These are phyloP conservation scores for Pseudomassariella vexata DNA, from an alignment of 2,329 filamentous ascomycete species.

Conservation along the genomic window DNA sequence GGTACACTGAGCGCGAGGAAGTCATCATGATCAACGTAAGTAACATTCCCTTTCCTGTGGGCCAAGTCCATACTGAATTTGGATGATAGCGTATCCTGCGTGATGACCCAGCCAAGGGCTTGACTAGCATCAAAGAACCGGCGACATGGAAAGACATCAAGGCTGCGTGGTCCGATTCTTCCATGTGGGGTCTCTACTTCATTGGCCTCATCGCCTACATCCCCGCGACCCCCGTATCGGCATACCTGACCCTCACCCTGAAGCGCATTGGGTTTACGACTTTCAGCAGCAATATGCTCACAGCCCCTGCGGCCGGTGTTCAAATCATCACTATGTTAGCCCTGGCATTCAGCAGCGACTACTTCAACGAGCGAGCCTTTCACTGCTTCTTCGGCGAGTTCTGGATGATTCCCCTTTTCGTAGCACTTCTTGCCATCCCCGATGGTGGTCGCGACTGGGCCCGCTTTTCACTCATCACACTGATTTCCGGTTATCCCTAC, in stretches of 20 bases:
- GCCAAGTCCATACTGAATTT: conserved; percentile 5
- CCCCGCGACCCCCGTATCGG: conserved; percentile 38
- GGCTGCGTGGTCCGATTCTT: conserved; percentile 36
- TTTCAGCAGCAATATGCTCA: conserved; percentile 57
- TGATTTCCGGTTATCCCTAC: conserved; percentile 52
- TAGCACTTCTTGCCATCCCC: conserved; percentile 44
- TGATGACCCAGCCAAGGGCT: conserved; percentile 46
- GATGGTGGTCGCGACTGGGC: conserved; percentile 43
- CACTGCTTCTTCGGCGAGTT: conserved; percentile 46
- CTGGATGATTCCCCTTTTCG: conserved; percentile 46
- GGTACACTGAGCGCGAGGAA: conserved; percentile 64
- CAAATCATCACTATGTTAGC: conserved; percentile 52
- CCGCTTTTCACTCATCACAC: conserved; percentile 42
- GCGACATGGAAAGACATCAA: conserved; percentile 36
- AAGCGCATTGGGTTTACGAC: conserved; percentile 51
- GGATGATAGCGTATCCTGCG: conserved; percentile 35
- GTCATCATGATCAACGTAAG: conserved; percentile 59
- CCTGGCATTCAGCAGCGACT: conserved; percentile 48
- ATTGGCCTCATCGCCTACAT: conserved; percentile 44
- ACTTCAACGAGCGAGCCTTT: conserved; percentile 48
- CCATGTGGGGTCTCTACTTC: conserved; percentile 44
- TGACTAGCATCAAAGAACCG: conserved; percentile 38
- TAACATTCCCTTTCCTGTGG: not conserved
- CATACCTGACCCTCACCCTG: conserved; percentile 51
- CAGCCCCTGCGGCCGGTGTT: conserved; percentile 50